phyloP scores from a whole-genome alignment of 805 yeast genomes.

The Starmerella bombicola region DNA sequence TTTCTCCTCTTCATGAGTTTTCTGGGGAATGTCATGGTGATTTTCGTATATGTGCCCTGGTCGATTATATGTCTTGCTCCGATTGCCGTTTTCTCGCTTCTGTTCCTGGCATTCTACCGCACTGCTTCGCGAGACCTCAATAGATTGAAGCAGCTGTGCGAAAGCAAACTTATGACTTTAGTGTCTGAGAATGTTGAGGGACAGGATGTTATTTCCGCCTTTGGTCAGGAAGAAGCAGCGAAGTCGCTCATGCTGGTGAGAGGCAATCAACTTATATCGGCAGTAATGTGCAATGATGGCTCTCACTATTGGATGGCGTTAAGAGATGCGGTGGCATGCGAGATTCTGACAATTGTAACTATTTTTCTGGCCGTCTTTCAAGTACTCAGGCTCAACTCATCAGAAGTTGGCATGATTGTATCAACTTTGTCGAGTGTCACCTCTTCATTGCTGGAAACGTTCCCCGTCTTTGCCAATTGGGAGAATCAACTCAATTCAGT shows the following conservation, averaged over 20 bases:
- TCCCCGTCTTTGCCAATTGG: slow-evolving; percentile 51
- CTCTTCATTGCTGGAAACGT: slow-evolving; percentile 43
- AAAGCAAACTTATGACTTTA: slow-evolving; percentile 55
- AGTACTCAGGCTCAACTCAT: slow-evolving; percentile 45
- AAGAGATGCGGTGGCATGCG: slow-evolving; percentile 44
- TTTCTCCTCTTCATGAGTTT: slow-evolving; percentile 40
- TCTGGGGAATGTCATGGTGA: slow-evolving; percentile 48
- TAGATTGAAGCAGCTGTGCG: slow-evolving; percentile 54
- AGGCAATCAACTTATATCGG: slow-evolving; percentile 50
- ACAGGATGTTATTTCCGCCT: slow-evolving; percentile 49
- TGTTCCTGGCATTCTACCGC: slow-evolving; percentile 38
- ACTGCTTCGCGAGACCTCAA: slow-evolving; percentile 61
- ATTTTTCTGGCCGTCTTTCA: slow-evolving; percentile 46
- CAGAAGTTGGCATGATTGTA: slow-evolving; percentile 53
- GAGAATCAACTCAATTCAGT: slow-evolving; percentile 67
- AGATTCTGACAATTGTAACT: slow-evolving; percentile 39
- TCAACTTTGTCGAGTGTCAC: slow-evolving; percentile 45
- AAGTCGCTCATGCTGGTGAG: slow-evolving; percentile 33
- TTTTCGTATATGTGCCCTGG: slow-evolving; percentile 60
- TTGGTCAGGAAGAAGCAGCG: slow-evolving; percentile 37
- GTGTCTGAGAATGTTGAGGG: slow-evolving; percentile 59
- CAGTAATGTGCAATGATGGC: slow-evolving; percentile 48
- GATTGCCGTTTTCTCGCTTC: slow-evolving; percentile 33
- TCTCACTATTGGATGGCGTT: slow-evolving; percentile 62
- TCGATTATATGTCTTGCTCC: slow-evolving; percentile 47